Base-by-base conservation (phyloP, 129 eudicot species). In the Chrysanthemum makinoi region DNA sequence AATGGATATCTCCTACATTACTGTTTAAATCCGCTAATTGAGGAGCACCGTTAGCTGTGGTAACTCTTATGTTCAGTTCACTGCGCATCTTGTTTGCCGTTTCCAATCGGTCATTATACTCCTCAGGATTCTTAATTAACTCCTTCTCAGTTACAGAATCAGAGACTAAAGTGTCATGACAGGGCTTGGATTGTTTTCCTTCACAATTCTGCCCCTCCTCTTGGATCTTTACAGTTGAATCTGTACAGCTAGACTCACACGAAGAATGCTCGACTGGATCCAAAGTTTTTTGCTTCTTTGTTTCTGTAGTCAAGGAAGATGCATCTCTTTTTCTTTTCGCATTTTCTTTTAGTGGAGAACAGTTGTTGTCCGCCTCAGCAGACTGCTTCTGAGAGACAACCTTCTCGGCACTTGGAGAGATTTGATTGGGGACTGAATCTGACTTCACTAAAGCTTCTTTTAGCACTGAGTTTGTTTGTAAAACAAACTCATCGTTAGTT, bases 211-310 rank as follows among this genome's bases (percentile, higher is more conserved):
- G 73, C 56, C 35, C 73, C 60, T 75, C 75, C 39, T 44, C 66
- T 39, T 65, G 52, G 19, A 64, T 59, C 82, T 65, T 64, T 65
- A 28, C 10, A 47, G 65, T 47, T 78, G 12, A 62, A 78, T 78
- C 51, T 2, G 82, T 71, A 71, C 73, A 78, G 15, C 72, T 78
- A 26, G 82, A 78, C 67, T 64, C 77, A 57, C 77, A 71, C 7
- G 48, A 57, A 47, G 77, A 78, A 78, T 48, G 62, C 44, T 78
- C 77, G 51, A 47, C 6, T 18, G 77, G 35, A 64, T 53, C n/a
- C 16, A 4, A 11, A 6, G 47, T 18, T 9, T 70, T 53, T 70
- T 20, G 17, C 28, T 64, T 67, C 49, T 69, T 17, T 69, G 49
- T 69, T 51, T 53, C 12, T 15, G 6, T 64, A 30, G 14, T 28